Base-by-base conservation (phyloP, 305 asterid species). In the Caryopteris hybrid region DNA sequence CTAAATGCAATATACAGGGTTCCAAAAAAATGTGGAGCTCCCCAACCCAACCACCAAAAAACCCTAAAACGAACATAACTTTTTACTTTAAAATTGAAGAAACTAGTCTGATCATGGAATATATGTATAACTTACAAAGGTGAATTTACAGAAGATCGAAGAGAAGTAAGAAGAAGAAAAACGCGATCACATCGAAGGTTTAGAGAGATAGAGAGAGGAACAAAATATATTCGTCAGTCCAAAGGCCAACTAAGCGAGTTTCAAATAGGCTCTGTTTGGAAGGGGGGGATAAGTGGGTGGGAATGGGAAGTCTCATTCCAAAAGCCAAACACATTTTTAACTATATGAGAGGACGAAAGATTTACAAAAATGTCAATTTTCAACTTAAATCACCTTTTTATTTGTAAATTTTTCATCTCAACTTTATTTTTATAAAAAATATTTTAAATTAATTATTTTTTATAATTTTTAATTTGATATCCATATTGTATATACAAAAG, bases 31-130 rank as follows among this genome's bases (percentile, higher is more conserved):
- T 43, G 23, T 33, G n/a, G 22, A 39, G 21, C 45, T 13, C 31
- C 16, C 1, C 20, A n/a, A n/a, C 8, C 18, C 17, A 43, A 14
- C 39, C 18, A 54, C 41, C 55, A 47, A 8, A 53, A 76, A 74
- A 79, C 78, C 84, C 84, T 69, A 69, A 74, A 34, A 57, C 17
- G 67, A 57, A 56, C 66, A 36, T 33, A 29, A 47, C 14, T 17
- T 67, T 69, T 41, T 13, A 31, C 45, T 47, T 62, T 39, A 38
- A 41, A 53, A 62, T 63, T 14, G 34, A 48, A 64, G 4, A 57
- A 53, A 33, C 13, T 13, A 41, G n/a, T 38, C 27, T n/a, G 25
- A 13, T 25, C 47, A 17, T n/a, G 60, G 41, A 54, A 16, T 25
- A 9, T 3, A 38, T 3, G 7, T n/a, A 46, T n/a, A 79, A 75